These are phyloP conservation scores for Apiotrichum sp. DNA, from an alignment of 1,284 basidiomycete species.

Conservation along the genomic window DNA sequence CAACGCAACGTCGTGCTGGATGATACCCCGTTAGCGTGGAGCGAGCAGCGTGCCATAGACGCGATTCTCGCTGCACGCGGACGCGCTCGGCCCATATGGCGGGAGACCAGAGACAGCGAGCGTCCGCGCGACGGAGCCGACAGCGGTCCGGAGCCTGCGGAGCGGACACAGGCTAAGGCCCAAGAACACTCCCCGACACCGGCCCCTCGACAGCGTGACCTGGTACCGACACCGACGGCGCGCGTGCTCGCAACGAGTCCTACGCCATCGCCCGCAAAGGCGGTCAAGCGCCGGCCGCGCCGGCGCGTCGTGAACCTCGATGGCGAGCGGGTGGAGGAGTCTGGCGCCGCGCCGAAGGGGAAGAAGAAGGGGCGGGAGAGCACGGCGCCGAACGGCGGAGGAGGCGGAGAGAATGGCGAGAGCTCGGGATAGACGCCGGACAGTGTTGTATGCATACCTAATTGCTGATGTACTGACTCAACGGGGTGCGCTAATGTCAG, in stretches of 20 bases:
- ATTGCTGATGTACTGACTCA: too few species aligned
- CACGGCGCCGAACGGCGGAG: too few species aligned
- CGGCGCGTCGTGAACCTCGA: slow-evolving; percentile 15
- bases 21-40: slow-evolving; percentile 64
- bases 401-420: too few species aligned
- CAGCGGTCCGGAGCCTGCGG: not conserved
- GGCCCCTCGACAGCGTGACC: not conserved
- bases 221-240: not conserved
- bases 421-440: too few species aligned
- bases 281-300: slow-evolving; percentile 2
- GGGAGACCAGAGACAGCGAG: not conserved
- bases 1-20: slow-evolving; percentile 62
- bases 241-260: not conserved
- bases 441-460: too few species aligned
- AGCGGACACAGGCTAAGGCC: not conserved
- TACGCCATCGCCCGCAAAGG: not conserved
- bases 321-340: not conserved
- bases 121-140: not conserved
- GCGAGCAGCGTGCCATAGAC: slow-evolving; percentile 51
- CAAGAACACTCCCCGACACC: not conserved
- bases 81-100: not conserved
- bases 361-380: too few species aligned
- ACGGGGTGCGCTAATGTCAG: too few species aligned
- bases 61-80: slow-evolving; percentile 5
- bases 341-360: too few species aligned